Conservation (phyloP, 1,139 yeast species). For the Suhomyces coccinellae region DNA sequence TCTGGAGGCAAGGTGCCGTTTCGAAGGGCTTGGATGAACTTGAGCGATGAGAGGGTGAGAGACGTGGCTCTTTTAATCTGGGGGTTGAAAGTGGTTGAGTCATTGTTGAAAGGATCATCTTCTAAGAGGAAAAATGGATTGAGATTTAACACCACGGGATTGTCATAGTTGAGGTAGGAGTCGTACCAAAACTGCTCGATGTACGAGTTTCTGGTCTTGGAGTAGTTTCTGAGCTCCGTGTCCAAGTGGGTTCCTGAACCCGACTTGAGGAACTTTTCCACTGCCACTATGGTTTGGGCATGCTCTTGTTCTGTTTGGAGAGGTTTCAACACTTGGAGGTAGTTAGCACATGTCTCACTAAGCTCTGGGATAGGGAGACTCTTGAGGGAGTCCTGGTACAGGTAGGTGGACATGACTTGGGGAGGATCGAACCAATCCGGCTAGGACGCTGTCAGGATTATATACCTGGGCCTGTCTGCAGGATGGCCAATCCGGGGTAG, state of each 20-base stretch:
- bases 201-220: conserved; percentile 67
- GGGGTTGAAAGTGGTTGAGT: conserved; percentile 45
- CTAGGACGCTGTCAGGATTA: neutral
- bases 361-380: conserved; percentile 81
- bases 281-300: conserved; percentile 58
- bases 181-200: conserved; percentile 95
- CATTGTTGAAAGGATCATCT: conserved; percentile 85
- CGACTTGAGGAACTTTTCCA: conserved; percentile 53
- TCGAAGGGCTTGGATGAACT: conserved; percentile 77
- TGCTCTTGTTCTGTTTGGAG: conserved; percentile 75
- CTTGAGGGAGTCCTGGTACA: conserved; percentile 54
- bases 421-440: neutral
- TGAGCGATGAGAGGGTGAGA: conserved; percentile 72
- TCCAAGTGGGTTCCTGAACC: conserved; percentile 64
- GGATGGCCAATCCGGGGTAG: conserved; percentile 7
- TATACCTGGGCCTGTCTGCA: neutral
- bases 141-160: conserved; percentile 83
- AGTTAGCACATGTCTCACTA: conserved; percentile 60
- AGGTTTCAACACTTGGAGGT: conserved; percentile 68
- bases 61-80: conserved; percentile 84
- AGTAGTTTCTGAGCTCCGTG: conserved; percentile 60
- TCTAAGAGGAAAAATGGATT: conserved; percentile 86
- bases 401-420: conserved; percentile 51
- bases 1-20: conserved; percentile 78
- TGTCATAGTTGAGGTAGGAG: conserved; percentile 80